Base-by-base conservation (phyloP, 371 early-diverging fungal genomes). In the Mortierella sp. region DNA sequence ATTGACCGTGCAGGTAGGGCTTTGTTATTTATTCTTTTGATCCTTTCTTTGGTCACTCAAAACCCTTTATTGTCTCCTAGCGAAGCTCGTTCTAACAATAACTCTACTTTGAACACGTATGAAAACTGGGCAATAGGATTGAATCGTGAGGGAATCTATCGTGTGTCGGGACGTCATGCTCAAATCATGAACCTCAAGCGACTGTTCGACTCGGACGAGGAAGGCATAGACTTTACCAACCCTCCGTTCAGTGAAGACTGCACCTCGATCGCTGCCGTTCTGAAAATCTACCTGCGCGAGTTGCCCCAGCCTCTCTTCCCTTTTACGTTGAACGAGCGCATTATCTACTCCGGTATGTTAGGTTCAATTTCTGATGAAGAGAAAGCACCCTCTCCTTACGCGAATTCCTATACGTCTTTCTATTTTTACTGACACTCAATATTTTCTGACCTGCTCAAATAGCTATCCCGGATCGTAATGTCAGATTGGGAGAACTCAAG, bases 111-210 rank as follows among this genome's bases (percentile, higher is more conserved):
- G 63, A 34, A 63, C 31, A 60, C 16, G 26, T 57, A 26, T 26
- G 31, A n/a, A 44, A 19, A 24, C n/a, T 28, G 21, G 52, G 21
- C 28, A 38, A 31, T 50, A 81, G 94, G 94, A 11, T 81, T 94
- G 11, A 90, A 92, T 63, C 91, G 91, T 47, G 95, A 95, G 82
- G 95, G 95, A 24, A 92, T 95, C 60, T 95, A 95, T 78, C 88
- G 95, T n/a, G 87, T 95, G 2, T 91, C 93, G 2, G 95, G 94
- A n/a, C 88, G 93, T 42, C 92, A 93, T 71, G 89, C 90, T 47
- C 94, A 92, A 74, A 89, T 93, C 74, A 89, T 89, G 75, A 81
- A 88, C 19, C 83, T 95, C 24, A 91, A 89, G 42, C 80, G 81
- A 57, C 87, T 86, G 31, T 90, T 94, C 74, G 95, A 95, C 76